These are phyloP conservation scores for Gentiana straminea DNA, from an alignment of 257 asterid genomes.

Conservation along the genomic window DNA sequence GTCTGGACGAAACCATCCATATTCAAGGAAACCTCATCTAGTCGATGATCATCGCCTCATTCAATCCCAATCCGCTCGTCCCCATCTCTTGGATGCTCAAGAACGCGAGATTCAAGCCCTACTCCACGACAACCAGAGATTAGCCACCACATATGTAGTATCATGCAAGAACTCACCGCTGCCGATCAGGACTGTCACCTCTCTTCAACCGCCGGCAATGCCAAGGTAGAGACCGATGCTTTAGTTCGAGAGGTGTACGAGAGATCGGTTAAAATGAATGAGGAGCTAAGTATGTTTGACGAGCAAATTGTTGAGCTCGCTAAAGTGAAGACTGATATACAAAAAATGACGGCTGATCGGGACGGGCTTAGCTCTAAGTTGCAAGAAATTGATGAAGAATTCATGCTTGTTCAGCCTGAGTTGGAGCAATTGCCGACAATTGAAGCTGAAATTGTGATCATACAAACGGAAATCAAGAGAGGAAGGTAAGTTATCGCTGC, in stretches of 20 bases:
- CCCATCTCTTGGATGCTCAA: slow-evolving; percentile 35
- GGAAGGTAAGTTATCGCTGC: slow-evolving; percentile 50
- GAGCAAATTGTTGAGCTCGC: slow-evolving; percentile 33
- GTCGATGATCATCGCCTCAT: slow-evolving; percentile 19
- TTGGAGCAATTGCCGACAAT: slow-evolving; percentile 32
- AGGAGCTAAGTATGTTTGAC: slow-evolving; percentile 39
- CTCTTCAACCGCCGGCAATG: slow-evolving; percentile 38
- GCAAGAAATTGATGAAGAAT: slow-evolving; percentile 35
- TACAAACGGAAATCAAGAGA: slow-evolving; percentile 46
- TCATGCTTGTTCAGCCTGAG: slow-evolving; percentile 22
- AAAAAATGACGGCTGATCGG: slow-evolving; percentile 37
- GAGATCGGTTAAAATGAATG: slow-evolving; percentile 42
- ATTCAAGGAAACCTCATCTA: no score
- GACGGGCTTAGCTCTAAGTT: slow-evolving; percentile 33
- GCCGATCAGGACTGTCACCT: slow-evolving; percentile 60
- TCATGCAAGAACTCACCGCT: slow-evolving; percentile 45
- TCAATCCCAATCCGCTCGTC: slow-evolving; percentile 12
- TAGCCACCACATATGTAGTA: slow-evolving; percentile 58
- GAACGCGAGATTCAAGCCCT: slow-evolving; percentile 53
- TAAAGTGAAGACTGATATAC: slow-evolving; percentile 36
- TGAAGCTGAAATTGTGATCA: slow-evolving; percentile 36
- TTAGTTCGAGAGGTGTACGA: slow-evolving; percentile 65
- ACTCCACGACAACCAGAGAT: slow-evolving; percentile 63
- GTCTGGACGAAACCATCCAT: no score
- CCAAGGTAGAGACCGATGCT: slow-evolving; percentile 59